These are phyloP conservation scores for Termitomyces sp. DNA, from an alignment of 768 basidiomycete species.

Conservation along the genomic window DNA sequence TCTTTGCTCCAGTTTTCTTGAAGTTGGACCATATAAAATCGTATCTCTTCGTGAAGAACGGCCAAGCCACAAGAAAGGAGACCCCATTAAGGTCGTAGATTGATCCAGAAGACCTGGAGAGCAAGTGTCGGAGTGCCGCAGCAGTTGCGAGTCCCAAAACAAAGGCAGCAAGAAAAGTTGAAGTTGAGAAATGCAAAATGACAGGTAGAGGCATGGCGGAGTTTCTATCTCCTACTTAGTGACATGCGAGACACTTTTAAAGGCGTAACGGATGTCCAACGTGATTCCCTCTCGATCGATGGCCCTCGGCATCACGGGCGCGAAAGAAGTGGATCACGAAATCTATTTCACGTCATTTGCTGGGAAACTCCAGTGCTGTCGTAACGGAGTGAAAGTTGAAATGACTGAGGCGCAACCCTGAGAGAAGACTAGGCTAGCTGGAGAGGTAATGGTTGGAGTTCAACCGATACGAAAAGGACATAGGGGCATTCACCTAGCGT, in stretches of 20 bases:
- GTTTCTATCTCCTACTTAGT: not conserved
- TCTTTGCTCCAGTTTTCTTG: slow-evolving; percentile 19
- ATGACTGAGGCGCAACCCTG: not conserved
- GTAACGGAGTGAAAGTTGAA: not conserved
- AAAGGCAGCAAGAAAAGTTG: not conserved
- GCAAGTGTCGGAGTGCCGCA: not conserved
- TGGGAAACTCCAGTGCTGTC: not conserved
- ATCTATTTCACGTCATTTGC: not conserved
- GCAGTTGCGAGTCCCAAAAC: not conserved
- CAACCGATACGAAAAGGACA: not conserved
- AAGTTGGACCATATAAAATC: slow-evolving; percentile 30
- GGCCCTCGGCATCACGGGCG: not conserved
- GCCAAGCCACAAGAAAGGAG: slow-evolving; percentile 28
- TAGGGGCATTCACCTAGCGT: not conserved
- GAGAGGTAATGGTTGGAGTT: not conserved
- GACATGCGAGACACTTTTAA: not conserved
- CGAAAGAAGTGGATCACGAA: not conserved
- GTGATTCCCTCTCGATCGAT: not conserved
- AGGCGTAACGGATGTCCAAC: not conserved
- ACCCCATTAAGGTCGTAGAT: slow-evolving; percentile 25
- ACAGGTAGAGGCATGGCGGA: not conserved
- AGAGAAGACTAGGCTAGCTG: not conserved
- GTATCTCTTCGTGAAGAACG: slow-evolving; percentile 31
- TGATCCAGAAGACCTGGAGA: slow-evolving; percentile 1
- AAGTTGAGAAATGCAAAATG: not conserved